These are phyloP conservation scores for Furcasterigmium sp. DNA, from an alignment of 2,329 filamentous ascomycete species.

Conservation along the genomic window DNA sequence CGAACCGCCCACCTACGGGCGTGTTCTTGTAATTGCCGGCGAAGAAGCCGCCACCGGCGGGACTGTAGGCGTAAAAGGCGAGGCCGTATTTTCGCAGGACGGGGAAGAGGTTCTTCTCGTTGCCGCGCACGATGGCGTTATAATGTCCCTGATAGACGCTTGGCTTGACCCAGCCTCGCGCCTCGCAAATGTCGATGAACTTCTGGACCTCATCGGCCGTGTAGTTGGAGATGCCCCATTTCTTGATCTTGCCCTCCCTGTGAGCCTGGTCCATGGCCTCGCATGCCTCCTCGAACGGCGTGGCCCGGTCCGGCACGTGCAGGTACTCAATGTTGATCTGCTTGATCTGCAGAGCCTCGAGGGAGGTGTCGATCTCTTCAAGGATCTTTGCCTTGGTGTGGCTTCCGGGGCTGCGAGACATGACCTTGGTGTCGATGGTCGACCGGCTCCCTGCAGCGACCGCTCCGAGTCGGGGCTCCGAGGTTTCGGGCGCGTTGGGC, in stretches of 20 bases:
- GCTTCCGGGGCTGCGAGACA: constrained; percentile 14
- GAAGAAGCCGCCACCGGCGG: constrained; percentile 29
- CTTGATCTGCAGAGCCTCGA: constrained; percentile 19
- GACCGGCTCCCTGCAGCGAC: constrained; percentile 21
- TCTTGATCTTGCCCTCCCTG: constrained; percentile 34
- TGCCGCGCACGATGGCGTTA: constrained; percentile 34
- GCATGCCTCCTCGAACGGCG: constrained; percentile 32
- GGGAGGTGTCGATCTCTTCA: constrained; percentile 22
- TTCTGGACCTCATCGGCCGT: constrained; percentile 34
- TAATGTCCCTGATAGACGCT: constrained; percentile 43
- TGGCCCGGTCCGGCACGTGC: constrained; percentile 38
- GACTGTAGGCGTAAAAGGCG: constrained; percentile 36
- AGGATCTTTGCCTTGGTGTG: constrained; percentile 22
- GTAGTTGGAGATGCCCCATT: constrained; percentile 42
- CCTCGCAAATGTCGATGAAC: constrained; percentile 35
- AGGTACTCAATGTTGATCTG: constrained; percentile 31
- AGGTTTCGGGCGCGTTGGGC: constrained; percentile 14
- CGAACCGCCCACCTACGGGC: constrained; percentile 15
- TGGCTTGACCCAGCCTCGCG: constrained; percentile 33
- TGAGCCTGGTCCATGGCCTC: constrained; percentile 35
- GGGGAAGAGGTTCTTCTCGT: constrained; percentile 36
- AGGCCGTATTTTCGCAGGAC: constrained; percentile 34
- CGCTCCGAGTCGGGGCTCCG: constrained; percentile 23
- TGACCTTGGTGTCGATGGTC: constrained; percentile 29
- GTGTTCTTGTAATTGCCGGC: constrained; percentile 17